Conservation (phyloP, 306 rosid genomes). For the Lathyrus aphaca region DNA sequence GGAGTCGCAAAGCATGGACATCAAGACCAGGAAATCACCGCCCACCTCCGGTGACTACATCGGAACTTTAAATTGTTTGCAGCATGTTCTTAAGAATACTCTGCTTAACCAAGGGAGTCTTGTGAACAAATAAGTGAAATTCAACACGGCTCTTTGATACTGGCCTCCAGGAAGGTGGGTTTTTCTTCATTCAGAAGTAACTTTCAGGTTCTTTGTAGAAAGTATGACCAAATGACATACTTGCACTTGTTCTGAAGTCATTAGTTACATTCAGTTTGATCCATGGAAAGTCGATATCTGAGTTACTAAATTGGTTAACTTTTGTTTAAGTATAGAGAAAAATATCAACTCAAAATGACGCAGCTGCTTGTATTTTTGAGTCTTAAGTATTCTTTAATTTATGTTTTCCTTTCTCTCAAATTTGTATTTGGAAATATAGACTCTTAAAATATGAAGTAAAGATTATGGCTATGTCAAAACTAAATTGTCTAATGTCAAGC, state of each 20-base stretch:
- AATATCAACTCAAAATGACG: neutral
- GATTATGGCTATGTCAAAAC: slow-evolving; percentile 4
- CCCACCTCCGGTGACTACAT: slow-evolving; percentile 42
- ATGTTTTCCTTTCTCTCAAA: slow-evolving; percentile 19
- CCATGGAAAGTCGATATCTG: slow-evolving; percentile 20
- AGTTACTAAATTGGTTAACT: slow-evolving; percentile 3
- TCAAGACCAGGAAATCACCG: slow-evolving; percentile 82
- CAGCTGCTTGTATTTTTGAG: neutral
- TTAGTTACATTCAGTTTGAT: neutral
- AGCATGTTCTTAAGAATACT: slow-evolving; percentile 20
- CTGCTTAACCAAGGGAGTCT: neutral
- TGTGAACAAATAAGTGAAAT: slow-evolving; percentile 17
- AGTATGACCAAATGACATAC: neutral
- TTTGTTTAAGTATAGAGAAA: slow-evolving; percentile 20
- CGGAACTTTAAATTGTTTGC: slow-evolving; percentile 32
- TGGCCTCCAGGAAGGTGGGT: slow-evolving; percentile 18
- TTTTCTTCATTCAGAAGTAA: slow-evolving; percentile 25
- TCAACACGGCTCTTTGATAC: slow-evolving; percentile 6
- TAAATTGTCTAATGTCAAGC: neutral
- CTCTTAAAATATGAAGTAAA: neutral
- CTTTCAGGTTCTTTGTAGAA: slow-evolving; percentile 2
- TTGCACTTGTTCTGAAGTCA: too few relatives aligned
- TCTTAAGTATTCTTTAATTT: neutral
- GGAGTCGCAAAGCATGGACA: slow-evolving; percentile 78
- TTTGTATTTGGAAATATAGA: neutral